These are phyloP conservation scores for Scleroderma bovista DNA, from an alignment of 768 basidiomycete species.

Conservation along the genomic window DNA sequence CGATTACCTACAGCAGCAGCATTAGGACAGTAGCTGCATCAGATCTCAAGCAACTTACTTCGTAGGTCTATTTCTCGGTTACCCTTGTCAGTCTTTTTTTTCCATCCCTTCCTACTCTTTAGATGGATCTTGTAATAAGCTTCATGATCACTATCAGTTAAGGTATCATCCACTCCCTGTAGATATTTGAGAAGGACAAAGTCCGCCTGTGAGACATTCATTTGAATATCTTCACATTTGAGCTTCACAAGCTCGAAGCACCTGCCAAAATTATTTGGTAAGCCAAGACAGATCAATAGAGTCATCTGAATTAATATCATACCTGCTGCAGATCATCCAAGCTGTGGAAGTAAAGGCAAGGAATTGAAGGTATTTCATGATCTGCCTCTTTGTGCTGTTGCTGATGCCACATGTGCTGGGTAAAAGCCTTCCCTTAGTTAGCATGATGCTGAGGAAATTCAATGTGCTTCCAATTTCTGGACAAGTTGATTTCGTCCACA, in stretches of 20 bases:
- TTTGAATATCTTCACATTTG: slow-evolving; percentile 15
- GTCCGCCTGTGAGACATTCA: not conserved
- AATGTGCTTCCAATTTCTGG: not conserved
- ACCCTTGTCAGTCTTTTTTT: slow-evolving; percentile 19
- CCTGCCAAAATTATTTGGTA: slow-evolving; percentile 9
- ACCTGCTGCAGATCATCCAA: slow-evolving; percentile 1
- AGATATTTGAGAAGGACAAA: slow-evolving; percentile 3
- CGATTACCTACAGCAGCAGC: not conserved
- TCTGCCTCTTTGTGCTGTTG: not conserved
- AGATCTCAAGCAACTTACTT: not conserved
- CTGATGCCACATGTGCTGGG: no score
- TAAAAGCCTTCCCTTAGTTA: no score
- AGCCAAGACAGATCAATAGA: not conserved
- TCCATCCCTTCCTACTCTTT: slow-evolving; percentile 20
- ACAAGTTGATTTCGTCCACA: not conserved
- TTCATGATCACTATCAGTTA: slow-evolving; percentile 2
- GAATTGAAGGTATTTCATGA: not conserved
- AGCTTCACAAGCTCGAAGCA: slow-evolving; percentile 28
- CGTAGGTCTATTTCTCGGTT: slow-evolving; percentile 15
- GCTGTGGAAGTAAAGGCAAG: not conserved
- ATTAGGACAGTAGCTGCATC: not conserved
- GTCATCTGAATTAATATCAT: no score
- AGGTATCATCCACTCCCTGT: not conserved
- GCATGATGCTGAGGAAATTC: no score
- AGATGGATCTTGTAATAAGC: slow-evolving; percentile 18